Conservation (phyloP, 1,284 basidiomycete genomes). For the Rhodotorula sp. region DNA sequence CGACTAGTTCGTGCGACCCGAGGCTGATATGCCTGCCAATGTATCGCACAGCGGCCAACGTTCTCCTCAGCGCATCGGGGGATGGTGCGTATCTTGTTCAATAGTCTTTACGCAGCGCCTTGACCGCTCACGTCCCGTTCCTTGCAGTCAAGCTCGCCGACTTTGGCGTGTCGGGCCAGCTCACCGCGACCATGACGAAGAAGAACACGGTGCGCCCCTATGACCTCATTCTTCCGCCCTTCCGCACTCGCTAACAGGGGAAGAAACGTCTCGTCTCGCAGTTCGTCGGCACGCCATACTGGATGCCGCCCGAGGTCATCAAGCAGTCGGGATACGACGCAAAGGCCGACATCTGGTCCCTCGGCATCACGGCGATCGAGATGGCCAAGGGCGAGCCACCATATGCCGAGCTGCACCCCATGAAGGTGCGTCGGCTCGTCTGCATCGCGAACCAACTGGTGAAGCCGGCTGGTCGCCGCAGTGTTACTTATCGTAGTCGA, state of each 20-base stretch:
- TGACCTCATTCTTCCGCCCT: slow-evolving; percentile 21
- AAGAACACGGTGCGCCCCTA: slow-evolving; percentile 87
- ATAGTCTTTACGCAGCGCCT: neutral
- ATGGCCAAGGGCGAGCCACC: slow-evolving; percentile 96
- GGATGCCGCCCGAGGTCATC: slow-evolving; percentile 99
- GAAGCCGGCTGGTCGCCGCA: neutral
- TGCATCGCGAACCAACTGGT: too few species aligned
- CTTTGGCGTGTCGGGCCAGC: slow-evolving; percentile 98
- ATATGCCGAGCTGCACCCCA: slow-evolving; percentile 95
- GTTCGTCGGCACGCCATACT: slow-evolving; percentile 64
- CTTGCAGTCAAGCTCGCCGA: slow-evolving; percentile 85
- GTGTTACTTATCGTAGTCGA: too few species aligned
- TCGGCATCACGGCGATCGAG: slow-evolving; percentile 89
- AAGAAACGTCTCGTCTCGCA: neutral
- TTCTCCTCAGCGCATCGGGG: slow-evolving; percentile 87
- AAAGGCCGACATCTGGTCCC: slow-evolving; percentile 92
- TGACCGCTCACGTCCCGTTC: neutral
- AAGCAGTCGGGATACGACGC: slow-evolving; percentile 99
- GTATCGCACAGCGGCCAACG: slow-evolving; percentile 76
- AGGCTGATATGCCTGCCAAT: neutral
- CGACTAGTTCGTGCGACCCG: too few species aligned
- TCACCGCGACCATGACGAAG: slow-evolving; percentile 63
- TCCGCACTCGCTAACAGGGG: neutral
- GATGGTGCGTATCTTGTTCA: slow-evolving; percentile 55
- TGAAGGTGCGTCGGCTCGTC: slow-evolving; percentile 68